Evolutionary conservation across 2,329 filamentous ascomycete genomes (phyloP), one percentile per base, ranked within the genome.

Genomic region (Ceratocystis alfenasii): DNA sequence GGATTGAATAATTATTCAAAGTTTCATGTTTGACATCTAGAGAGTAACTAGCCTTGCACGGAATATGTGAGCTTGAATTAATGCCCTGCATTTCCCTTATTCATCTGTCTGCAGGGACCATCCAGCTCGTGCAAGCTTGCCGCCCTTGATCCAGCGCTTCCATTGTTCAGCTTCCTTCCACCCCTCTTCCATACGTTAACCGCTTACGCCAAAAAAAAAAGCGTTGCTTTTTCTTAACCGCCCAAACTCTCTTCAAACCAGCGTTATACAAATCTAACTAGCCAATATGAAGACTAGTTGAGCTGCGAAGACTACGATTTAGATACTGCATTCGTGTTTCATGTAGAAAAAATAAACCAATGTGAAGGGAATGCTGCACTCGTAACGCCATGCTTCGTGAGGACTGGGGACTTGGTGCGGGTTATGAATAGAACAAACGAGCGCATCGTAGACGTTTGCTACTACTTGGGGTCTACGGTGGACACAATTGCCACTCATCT

Each of bases 101-200:
- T 20, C n/a, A 5, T 28, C 2, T 17, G 33, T 36, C 55, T 36
- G 55, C 41, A 50, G 46, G 44, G 36, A 50, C 20, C 30, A 25
- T 17, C 10, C 44, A 63, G 33, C 10, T 17, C 28, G 63, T 57
- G 67, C 61, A 64, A 64, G 50, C 46, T 69, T 65, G 62, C 63
- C 65, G 67, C 66, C 67, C 48, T 63, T 69, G 28, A 41, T 55
- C 67, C 67, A 66, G 64, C 67, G 65, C 60, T 68, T 63, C 66
- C 66, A 59, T 62, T 68, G 65, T 59, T 65, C 36, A 61, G 61
- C 48, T 64, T 65, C 66, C 63, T 45, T 45, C 62, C 64, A 57
- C 48, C 55, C 63, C 25, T 12, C 36, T 59, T 62, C 10, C 30
- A 55, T 67, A 61, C 50, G 66, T 55, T 64, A 41, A 48, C 60